Percentiles rank a stretch among this genome's conserved stretches.
phyloP scores from a whole-genome alignment of 768 basidiomycete species.

The Collybia mongolica region DNA sequence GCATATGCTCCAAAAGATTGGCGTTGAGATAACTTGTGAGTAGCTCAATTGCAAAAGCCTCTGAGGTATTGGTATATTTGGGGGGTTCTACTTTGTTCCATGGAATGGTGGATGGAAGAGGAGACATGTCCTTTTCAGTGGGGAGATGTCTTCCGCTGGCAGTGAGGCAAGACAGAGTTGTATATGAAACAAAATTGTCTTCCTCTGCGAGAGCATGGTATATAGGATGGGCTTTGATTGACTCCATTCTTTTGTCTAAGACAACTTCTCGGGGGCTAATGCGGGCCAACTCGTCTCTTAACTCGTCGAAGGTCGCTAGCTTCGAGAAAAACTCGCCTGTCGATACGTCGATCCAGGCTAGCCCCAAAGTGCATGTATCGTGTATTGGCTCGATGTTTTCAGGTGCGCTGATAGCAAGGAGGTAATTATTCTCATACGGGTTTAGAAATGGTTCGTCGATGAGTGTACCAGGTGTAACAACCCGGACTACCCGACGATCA shows the following conservation, averaged over 20 bases:
- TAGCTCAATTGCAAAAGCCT: constrained; percentile 57
- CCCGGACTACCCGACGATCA: constrained; percentile 78
- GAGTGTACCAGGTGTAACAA: constrained; percentile 92
- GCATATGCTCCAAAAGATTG: constrained; percentile 80
- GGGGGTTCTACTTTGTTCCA: background rate
- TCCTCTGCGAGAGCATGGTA: constrained; percentile 52
- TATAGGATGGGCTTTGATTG: constrained; percentile 42
- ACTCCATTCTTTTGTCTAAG: constrained; percentile 43
- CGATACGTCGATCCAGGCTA: constrained; percentile 95
- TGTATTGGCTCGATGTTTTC: constrained; percentile 6
- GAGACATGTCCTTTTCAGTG: background rate
- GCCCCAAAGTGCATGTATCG: constrained; percentile 39
- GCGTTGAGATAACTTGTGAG: constrained; percentile 63
- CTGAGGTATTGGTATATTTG: constrained; percentile 30
- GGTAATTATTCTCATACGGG: constrained; percentile 85
- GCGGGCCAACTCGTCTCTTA: constrained; percentile 82
- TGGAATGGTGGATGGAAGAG: background rate
- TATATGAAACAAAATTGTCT: constrained; percentile 52
- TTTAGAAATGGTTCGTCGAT: constrained; percentile 90
- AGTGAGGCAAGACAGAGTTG: constrained; percentile 14
- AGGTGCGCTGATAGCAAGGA: constrained; percentile 59
- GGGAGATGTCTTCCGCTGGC: too few species aligned
- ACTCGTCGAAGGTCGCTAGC: constrained; percentile 41
- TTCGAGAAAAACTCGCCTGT: constrained; percentile 93
- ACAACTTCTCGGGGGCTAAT: constrained; percentile 85